These are phyloP conservation scores for Collariella sp. DNA, from an alignment of 495 filamentous ascomycete genomes.

Conservation along the genomic window DNA sequence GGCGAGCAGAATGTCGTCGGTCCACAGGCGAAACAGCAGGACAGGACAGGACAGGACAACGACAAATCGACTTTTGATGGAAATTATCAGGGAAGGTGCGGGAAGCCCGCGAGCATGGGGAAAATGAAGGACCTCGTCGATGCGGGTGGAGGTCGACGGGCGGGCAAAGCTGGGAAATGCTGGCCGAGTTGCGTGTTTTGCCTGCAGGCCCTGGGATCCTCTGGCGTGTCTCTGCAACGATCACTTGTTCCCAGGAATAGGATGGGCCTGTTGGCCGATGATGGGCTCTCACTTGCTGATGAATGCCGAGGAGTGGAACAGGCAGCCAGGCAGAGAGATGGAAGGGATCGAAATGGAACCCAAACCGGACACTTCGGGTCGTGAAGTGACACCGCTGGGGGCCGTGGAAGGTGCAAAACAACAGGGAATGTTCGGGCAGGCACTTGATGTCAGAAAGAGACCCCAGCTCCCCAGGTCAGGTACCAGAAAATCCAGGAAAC, in stretches of 20 bases:
- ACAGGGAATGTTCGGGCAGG: too few relatives aligned
- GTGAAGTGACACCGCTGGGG: constrained; percentile 11
- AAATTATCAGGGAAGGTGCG: neutral
- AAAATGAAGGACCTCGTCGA: constrained; percentile 6
- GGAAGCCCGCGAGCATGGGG: constrained; percentile 1
- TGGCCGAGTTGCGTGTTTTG: constrained; percentile 2
- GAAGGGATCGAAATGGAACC: neutral
- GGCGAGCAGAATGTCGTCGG: neutral
- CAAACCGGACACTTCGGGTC: constrained; percentile 1
- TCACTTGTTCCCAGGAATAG: constrained; percentile 1
- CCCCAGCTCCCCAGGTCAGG: too few relatives aligned
- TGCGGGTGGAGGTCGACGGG: constrained; percentile 3
- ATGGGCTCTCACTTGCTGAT: too few relatives aligned
- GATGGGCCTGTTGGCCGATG: constrained; percentile 6
- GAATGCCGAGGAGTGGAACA: constrained; percentile 10
- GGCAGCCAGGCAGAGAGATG: constrained; percentile 1
- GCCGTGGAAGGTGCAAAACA: too few relatives aligned
- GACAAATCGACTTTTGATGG: neutral
- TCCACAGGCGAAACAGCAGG: neutral
- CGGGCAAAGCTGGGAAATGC: constrained; percentile 3
- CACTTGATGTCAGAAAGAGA: too few relatives aligned
- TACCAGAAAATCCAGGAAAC: too few relatives aligned
- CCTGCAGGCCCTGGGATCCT: neutral
- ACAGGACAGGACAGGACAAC: constrained; percentile 3
- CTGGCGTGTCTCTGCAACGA: neutral